Conservation (phyloP, 2,329 filamentous ascomycete species). For the Chrysoporthe austroafricana region DNA sequence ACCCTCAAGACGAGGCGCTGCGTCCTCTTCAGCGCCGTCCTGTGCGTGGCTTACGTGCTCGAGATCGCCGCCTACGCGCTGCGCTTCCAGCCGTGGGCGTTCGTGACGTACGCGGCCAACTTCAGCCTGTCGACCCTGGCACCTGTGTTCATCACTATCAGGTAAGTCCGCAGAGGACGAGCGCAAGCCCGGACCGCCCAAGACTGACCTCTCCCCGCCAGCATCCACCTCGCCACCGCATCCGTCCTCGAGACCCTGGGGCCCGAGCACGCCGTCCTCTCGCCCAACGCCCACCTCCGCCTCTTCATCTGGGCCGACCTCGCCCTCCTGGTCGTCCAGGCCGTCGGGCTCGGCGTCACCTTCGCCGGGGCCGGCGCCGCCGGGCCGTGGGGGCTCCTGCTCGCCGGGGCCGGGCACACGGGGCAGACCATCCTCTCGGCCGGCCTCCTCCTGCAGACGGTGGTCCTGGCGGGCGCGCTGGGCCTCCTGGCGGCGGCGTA, state of each 20-base stretch:
- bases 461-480: constrained; percentile 33
- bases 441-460: constrained; percentile 35
- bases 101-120: constrained; percentile 17
- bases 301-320: constrained; percentile 36
- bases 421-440: constrained; percentile 32
- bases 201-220: constrained; percentile 21
- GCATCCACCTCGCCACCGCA: constrained; percentile 36
- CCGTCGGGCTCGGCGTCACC: constrained; percentile 35
- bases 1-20: constrained; percentile 21
- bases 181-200: too few relatives aligned
- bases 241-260: constrained; percentile 36
- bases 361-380: constrained; percentile 33
- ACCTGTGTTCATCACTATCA: constrained; percentile 36
- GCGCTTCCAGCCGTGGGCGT: constrained; percentile 22
- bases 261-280: constrained; percentile 36
- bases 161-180: constrained; percentile 28
- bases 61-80: constrained; percentile 21
- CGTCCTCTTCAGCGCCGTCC: constrained; percentile 20
- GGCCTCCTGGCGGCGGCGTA: constrained; percentile 34
- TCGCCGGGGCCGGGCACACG: constrained; percentile 17
- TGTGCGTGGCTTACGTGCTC: constrained; percentile 23
- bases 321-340: constrained; percentile 35
- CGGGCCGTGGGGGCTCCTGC: constrained; percentile 20
- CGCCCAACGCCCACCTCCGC: constrained; percentile 31
- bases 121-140: constrained; percentile 33